Evolutionary conservation across 140 eudicot species (phyloP).

Genomic region (Eryngium alpinum): DNA sequence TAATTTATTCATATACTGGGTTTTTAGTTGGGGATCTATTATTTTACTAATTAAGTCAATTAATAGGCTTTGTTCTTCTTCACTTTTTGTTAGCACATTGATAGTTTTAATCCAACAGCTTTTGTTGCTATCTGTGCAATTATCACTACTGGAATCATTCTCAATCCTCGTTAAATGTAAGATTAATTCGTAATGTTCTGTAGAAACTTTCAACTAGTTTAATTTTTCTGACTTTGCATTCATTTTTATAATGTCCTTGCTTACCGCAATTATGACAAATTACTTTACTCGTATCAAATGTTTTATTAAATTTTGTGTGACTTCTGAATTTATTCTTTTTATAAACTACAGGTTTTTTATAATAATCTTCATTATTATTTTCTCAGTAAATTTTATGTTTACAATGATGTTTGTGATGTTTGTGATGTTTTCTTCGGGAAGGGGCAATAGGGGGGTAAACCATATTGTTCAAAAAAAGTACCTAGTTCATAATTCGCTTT

Average conservation of each 20-base stretch:
- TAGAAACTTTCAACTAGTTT: not conserved
- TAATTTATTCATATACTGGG: not conserved
- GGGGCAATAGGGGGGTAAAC: not conserved
- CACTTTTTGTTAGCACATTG: not conserved
- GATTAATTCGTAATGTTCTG: not conserved
- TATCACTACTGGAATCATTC: not conserved
- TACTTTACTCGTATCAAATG: too few species aligned
- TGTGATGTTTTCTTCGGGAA: not conserved
- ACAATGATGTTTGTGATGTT: too few species aligned
- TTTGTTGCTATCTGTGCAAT: not conserved
- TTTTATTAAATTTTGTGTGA: too few species aligned
- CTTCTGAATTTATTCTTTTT: too few species aligned
- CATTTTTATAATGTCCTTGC: too few species aligned
- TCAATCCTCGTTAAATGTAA: not conserved
- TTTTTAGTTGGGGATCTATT: not conserved
- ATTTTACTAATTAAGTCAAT: not conserved
- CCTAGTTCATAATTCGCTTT: not conserved
- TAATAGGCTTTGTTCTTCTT: not conserved
- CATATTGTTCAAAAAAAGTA: not conserved
- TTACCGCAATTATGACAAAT: too few species aligned
- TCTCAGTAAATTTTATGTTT: too few species aligned
- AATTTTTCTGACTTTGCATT: not conserved
- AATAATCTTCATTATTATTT: not conserved
- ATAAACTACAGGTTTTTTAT: not conserved
- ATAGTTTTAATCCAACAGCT: not conserved